Base-by-base conservation (phyloP, 495 filamentous ascomycete species). In the Symbiotaphrina buchneri region DNA sequence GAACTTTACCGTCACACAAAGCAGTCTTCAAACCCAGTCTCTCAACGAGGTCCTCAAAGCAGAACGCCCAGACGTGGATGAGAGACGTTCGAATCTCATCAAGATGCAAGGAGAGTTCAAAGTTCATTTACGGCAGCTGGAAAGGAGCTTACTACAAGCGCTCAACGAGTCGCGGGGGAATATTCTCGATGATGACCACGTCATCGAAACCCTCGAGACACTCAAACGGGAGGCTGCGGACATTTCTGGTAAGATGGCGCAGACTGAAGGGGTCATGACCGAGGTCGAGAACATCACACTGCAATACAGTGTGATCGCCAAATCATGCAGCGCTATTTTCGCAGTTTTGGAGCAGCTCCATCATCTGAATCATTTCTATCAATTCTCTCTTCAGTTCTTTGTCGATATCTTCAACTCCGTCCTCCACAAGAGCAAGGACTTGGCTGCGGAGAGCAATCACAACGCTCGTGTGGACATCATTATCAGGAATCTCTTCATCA, bases 51-150 rank as follows among this genome's bases (percentile, higher is more conserved):
- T 94, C 14, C 59, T 99, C 42, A 95, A 94, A 47, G 90, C 80
- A 25, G 87, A 99, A 59, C 70, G 90, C 28, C 84, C 90, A 16
- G 87, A 99, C 54, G 83, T 99, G n/a, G 87, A 99, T 46, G 77
- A 91, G 53, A 66, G 85, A 34, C 74, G 87, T 28, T 90, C 83
- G 15, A 93, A 95, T 46, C 68, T 95, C 30, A 87, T 95, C 56
- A 99, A 95, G 51, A 63, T 93, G 48, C 90, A 95, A 56, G 87
- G 87, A 40, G 87, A 99, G 52, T 99, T 99, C 66, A 93, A 84
- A 53, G 69, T 92, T 11, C 84, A 93, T 54, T 71, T 99, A 19
- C 72, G 87, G 30, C 79, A 87, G 42, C 70, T 99, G n/a, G 87
- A 99, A 56, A 92, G 90, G 52, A 71, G 77, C 23, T 63, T 99